These are phyloP conservation scores for Lotmaria passim DNA, from an alignment of 208 protist genomes.

Conservation along the genomic window DNA sequence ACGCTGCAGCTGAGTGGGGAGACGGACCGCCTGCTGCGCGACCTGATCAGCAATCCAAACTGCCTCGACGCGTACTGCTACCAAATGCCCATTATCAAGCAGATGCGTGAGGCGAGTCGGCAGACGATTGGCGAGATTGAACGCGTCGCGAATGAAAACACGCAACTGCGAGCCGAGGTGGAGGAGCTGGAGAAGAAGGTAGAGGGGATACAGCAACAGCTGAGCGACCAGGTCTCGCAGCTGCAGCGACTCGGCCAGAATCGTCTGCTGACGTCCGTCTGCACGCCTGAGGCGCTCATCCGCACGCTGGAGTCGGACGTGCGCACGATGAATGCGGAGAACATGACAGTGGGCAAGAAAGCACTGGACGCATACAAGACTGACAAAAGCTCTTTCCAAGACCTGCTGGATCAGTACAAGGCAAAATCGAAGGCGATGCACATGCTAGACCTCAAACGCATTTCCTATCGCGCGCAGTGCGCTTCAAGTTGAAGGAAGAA, in stretches of 20 bases:
- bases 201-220: slow-evolving; percentile 43
- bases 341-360: slow-evolving; percentile 35
- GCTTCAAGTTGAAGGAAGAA: slow-evolving; percentile 12
- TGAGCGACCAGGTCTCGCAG: slow-evolving; percentile 53
- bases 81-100: slow-evolving; percentile 82
- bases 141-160: slow-evolving; percentile 59
- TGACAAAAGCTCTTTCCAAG: slow-evolving; percentile 58
- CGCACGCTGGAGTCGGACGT: slow-evolving; percentile 73
- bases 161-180: slow-evolving; percentile 49
- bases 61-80: slow-evolving; percentile 88
- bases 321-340: slow-evolving; percentile 41
- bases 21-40: slow-evolving; percentile 69
- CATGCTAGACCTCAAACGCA: slow-evolving; percentile 73
- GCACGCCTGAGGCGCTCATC: slow-evolving; percentile 66
- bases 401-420: slow-evolving; percentile 59
- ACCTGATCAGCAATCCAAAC: slow-evolving; percentile 74
- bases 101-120: slow-evolving; percentile 64
- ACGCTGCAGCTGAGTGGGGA: slow-evolving; percentile 47
- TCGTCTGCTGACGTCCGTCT: slow-evolving; percentile 55
- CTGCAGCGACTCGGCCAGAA: slow-evolving; percentile 53
- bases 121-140: slow-evolving; percentile 71
- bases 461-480: slow-evolving; percentile 47
- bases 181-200: slow-evolving; percentile 61
- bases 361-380: slow-evolving; percentile 49
- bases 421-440: slow-evolving; percentile 63